phyloP scores from a whole-genome alignment of 2,329 filamentous ascomycete genomes.

The Phyllosticta citrichinensis region DNA sequence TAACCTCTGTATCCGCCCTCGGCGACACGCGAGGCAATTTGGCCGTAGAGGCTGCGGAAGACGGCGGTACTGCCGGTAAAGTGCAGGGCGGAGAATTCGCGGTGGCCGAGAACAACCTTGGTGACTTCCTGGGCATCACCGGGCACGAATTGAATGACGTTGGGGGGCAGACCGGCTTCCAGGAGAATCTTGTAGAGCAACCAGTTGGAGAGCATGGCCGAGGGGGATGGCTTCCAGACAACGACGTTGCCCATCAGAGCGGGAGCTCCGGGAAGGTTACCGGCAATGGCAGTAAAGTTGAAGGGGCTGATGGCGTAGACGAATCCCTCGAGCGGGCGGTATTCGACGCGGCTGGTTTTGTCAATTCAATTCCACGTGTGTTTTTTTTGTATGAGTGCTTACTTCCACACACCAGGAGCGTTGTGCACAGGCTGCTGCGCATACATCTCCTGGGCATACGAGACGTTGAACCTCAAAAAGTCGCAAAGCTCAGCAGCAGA shows the following conservation, averaged over 20 bases:
- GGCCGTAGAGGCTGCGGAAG: slow-evolving; percentile 79
- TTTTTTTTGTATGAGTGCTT: background rate
- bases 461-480: slow-evolving; percentile 88
- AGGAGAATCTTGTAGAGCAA: slow-evolving; percentile 81
- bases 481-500: slow-evolving; percentile 85
- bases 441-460: slow-evolving; percentile 88
- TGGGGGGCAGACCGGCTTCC: slow-evolving; percentile 78
- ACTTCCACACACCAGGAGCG: slow-evolving; percentile 75
- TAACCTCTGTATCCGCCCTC: slow-evolving; percentile 77
- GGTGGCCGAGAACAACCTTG: slow-evolving; percentile 63
- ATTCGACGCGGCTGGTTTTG: slow-evolving; percentile 53
- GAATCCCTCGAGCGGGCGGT: slow-evolving; percentile 86
- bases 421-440: slow-evolving; percentile 78
- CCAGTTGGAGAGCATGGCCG: slow-evolving; percentile 82
- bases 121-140: slow-evolving; percentile 81
- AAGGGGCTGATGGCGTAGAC: slow-evolving; percentile 92
- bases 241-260: slow-evolving; percentile 91
- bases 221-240: slow-evolving; percentile 92
- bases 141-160: slow-evolving; percentile 89
- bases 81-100: slow-evolving; percentile 80
- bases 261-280: slow-evolving; percentile 73
- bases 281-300: slow-evolving; percentile 94
- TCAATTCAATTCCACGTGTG: slow-evolving; percentile 28
- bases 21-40: slow-evolving; percentile 72
- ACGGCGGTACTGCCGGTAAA: slow-evolving; percentile 90